Evolutionary conservation across 202 grass and related monocot species (phyloP).

Genomic region (Miscanthus sacchariflorus): DNA sequence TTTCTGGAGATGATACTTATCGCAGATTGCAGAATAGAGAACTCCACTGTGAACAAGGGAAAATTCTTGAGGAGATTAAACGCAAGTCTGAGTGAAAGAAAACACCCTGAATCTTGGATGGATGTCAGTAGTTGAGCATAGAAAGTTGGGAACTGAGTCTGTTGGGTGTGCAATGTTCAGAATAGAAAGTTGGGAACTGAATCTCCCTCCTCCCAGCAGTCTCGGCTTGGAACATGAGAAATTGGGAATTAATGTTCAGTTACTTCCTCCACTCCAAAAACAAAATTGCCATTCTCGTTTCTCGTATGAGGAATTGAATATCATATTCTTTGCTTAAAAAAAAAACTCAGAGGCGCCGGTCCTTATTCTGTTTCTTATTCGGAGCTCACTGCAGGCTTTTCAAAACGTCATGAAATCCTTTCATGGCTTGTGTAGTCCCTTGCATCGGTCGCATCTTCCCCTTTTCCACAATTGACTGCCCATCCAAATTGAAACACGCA

Average conservation of each 20-base stretch:
- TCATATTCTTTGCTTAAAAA: no score
- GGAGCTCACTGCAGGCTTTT: no score
- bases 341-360: no score
- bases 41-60: not conserved
- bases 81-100: not conserved
- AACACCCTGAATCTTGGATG: not conserved
- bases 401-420: no score
- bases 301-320: not conserved
- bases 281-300: not conserved
- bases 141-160: constrained; percentile 7
- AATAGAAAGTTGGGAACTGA: constrained; percentile 4
- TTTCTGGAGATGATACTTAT: not conserved
- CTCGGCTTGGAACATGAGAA: no score
- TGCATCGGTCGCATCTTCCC: not conserved
- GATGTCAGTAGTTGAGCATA: constrained; percentile 11
- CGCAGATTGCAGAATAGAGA: not conserved
- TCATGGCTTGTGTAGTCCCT: not conserved
- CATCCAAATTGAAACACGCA: constrained; percentile 6
- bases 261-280: not conserved
- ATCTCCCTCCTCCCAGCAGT: not conserved
- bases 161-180: not conserved
- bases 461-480: constrained; percentile 1
- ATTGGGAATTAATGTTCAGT: not conserved
- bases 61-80: not conserved
- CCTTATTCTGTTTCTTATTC: no score